Conservation (phyloP, 768 basidiomycete species). For the Rhodotorula sphaerocarpa region DNA sequence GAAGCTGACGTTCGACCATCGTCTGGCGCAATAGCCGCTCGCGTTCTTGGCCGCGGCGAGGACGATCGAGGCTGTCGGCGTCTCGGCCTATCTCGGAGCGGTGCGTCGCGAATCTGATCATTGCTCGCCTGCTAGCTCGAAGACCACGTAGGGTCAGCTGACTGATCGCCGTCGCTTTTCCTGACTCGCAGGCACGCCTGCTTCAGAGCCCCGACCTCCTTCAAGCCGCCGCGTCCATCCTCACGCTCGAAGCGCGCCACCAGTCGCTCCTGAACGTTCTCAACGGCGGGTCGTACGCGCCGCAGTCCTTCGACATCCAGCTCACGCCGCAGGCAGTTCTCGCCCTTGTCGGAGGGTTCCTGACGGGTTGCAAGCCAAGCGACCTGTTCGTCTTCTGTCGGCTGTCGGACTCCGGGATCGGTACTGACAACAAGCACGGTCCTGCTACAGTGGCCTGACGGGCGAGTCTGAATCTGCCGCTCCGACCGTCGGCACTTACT, state of each 20-base stretch:
- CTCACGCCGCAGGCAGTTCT: slow-evolving; percentile 45
- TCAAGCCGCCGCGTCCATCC: slow-evolving; percentile 21
- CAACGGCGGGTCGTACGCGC: slow-evolving; percentile 52
- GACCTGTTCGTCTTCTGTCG: slow-evolving; percentile 19
- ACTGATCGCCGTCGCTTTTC: background rate
- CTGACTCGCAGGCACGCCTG: slow-evolving; percentile 4
- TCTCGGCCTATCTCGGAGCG: slow-evolving; percentile 48
- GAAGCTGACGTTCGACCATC: background rate
- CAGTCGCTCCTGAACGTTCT: slow-evolving; percentile 68
- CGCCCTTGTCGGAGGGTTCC: slow-evolving; percentile 29
- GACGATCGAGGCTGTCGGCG: slow-evolving; percentile 66
- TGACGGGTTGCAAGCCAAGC: slow-evolving; percentile 18
- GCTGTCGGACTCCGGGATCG: no score
- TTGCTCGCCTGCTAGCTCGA: background rate
- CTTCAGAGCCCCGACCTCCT: slow-evolving; percentile 24
- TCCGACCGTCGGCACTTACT: background rate
- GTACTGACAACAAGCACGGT: background rate
- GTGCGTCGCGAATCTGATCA: background rate
- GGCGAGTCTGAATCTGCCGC: background rate
- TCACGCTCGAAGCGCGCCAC: slow-evolving; percentile 76
- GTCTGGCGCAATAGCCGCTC: slow-evolving; percentile 35
- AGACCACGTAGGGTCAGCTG: background rate
- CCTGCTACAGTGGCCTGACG: background rate
- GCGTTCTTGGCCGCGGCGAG: slow-evolving; percentile 67
- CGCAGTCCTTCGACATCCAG: slow-evolving; percentile 63